Percentiles rank a stretch among this genome's conserved stretches.
These are phyloP conservation scores for Fusarium camptoceras DNA, from an alignment of 2,329 filamentous ascomycete species.

Conservation along the genomic window DNA sequence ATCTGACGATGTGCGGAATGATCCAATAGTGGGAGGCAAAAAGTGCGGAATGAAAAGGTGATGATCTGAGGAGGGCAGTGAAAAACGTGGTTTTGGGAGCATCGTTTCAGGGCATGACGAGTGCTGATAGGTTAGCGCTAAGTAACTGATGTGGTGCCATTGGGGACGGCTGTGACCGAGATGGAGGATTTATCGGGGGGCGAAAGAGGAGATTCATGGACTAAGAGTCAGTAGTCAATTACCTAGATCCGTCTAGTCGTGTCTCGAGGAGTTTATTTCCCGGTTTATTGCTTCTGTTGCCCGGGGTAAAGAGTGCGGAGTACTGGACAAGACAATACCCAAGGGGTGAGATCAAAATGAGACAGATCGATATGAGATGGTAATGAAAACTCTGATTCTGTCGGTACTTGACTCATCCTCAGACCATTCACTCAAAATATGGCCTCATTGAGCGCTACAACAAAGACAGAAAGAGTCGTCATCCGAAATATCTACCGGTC, in stretches of 20 bases:
- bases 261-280: slow-evolving; percentile 10
- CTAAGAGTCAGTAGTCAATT: slow-evolving; percentile 17
- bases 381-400: slow-evolving; percentile 22
- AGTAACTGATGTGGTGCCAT: slow-evolving; percentile 23
- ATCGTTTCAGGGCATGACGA: slow-evolving; percentile 19
- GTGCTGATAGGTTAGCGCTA: slow-evolving; percentile 17
- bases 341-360: slow-evolving; percentile 26
- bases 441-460: slow-evolving; percentile 16
- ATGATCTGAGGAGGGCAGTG: slow-evolving; percentile 18
- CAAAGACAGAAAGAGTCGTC: background rate
- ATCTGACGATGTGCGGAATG: slow-evolving; percentile 26
- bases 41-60: slow-evolving; percentile 13
- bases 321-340: slow-evolving; percentile 29
- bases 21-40: slow-evolving; percentile 6
- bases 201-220: background rate
- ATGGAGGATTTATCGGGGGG: slow-evolving; percentile 5
- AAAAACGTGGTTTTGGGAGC: slow-evolving; percentile 41
- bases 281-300: background rate
- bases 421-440: slow-evolving; percentile 16
- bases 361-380: slow-evolving; percentile 10
- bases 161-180: background rate
- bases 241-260: background rate
- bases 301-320: slow-evolving; percentile 42
- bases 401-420: slow-evolving; percentile 38
- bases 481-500: slow-evolving; percentile 2